Evolutionary conservation across 441 rosid genomes (phyloP).

Genomic region (Gossypium trilobum): DNA sequence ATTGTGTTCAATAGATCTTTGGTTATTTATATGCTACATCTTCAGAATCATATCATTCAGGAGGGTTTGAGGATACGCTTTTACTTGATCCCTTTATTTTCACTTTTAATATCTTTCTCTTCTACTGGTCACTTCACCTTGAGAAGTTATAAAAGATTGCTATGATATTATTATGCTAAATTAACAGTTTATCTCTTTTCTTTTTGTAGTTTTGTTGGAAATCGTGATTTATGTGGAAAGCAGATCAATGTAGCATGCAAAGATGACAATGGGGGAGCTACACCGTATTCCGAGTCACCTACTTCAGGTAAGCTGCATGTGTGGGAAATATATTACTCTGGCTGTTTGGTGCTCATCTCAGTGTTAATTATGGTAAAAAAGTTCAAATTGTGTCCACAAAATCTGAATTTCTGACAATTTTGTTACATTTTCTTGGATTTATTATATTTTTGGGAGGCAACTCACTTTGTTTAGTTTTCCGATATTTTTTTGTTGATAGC

Average conservation of each 20-base stretch:
- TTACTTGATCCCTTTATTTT: neutral
- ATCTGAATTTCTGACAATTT: neutral
- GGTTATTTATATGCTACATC: neutral
- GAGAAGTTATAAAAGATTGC: neutral
- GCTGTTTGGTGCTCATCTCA: constrained; percentile 14
- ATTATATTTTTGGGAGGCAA: neutral
- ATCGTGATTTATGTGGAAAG: constrained; percentile 76
- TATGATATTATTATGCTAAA: constrained; percentile 13
- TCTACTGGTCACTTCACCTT: neutral
- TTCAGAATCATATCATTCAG: neutral
- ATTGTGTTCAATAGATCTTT: neutral
- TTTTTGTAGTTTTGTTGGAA: constrained; percentile 61
- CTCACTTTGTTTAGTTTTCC: constrained; percentile 19
- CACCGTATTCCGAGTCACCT: constrained; percentile 35
- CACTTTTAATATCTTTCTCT: neutral
- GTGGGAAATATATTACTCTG: neutral
- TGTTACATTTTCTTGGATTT: constrained; percentile 9
- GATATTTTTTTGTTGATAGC: constrained; percentile 27
- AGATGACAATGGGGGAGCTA: constrained; percentile 43
- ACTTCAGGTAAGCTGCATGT: constrained; percentile 33
- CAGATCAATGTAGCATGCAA: constrained; percentile 57
- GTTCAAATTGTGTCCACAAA: neutral
- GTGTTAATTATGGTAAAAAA: neutral
- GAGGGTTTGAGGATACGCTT: neutral
- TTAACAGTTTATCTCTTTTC: constrained; percentile 12